A percentile compares a stretch with the other conserved stretches of the same genome.
Evolutionary conservation across 202 grass and related monocot genomes (phyloP).

Genomic region (Saccharum hybrid): DNA sequence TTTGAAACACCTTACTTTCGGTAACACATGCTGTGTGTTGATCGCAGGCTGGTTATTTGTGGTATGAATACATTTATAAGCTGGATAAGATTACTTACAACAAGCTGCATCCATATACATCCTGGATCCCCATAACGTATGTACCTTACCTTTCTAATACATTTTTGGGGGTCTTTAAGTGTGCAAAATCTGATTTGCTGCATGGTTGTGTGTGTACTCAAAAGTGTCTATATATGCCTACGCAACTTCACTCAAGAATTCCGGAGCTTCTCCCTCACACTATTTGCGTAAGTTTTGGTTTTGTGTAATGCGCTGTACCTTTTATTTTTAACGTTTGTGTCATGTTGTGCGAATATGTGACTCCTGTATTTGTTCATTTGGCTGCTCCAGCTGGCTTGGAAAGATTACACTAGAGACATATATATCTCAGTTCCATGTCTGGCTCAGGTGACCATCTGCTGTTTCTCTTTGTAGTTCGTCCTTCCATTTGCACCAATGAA

Average conservation of each 20-base stretch:
- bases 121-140: constrained; percentile 99
- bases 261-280: constrained; percentile 72
- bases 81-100: constrained; percentile 96
- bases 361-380: constrained; percentile 15
- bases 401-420: constrained; percentile 97
- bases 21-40: constrained; percentile 29
- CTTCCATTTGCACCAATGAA: constrained; percentile 3
- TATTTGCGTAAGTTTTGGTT: constrained; percentile 81
- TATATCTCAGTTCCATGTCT: constrained; percentile 98
- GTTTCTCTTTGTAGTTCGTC: constrained; percentile 14
- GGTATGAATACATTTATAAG: constrained; percentile 99
- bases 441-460: constrained; percentile 72
- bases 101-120: constrained; percentile 95
- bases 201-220: constrained; percentile 29
- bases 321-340: constrained; percentile 19
- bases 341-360: constrained; percentile 33
- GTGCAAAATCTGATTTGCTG: constrained; percentile 48
- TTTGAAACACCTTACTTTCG: constrained; percentile 28
- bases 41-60: constrained; percentile 86
- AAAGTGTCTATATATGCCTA: constrained; percentile 92
- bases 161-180: constrained; percentile 10
- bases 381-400: constrained; percentile 86
- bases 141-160: constrained; percentile 11
- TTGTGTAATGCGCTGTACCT: constrained; percentile 25
- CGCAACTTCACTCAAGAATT: constrained; percentile 96